Base-by-base conservation (phyloP, 805 yeast genomes). In the Ogataea allantospora region DNA sequence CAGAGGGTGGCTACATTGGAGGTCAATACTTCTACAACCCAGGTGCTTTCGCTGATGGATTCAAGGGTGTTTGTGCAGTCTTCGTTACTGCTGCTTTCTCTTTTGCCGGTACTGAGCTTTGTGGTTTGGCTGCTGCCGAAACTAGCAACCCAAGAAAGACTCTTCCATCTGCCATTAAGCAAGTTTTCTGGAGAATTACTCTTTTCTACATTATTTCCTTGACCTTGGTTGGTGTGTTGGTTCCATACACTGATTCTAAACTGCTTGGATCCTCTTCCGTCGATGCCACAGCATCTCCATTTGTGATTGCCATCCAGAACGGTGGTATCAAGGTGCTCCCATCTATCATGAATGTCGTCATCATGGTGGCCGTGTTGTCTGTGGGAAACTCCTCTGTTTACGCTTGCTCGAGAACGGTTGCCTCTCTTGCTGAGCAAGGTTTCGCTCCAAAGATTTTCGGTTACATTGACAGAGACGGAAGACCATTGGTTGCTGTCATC, bases 321-420 rank as follows among this genome's bases (percentile, higher is more conserved):
- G 83, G 77, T 19, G 81, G 83, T 50, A 77, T 83, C 47, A 65
- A 64, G 33, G 83, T 77, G 27, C 70, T 82, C 33, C 89, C 89
- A 35, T 77, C 80, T 35, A 75, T 83, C 45, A 80, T 83, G 67
- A 83, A 83, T 56, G 86, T 78, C 14, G 87, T 83, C 28, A 81
- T 83, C 48, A 66, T 83, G 64, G 60, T 83, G 41, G 80, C 89
- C 3, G 87, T 83, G 18, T 61, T 81, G 38, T 82, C 88, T 6
- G 89, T 83, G 36, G 88, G 88, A 49, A 83, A 83, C 66, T 77
- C 88, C 16, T 77, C 88, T 2, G 76, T 82, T 27, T 83, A 72
- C 57, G 85, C 82, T n/a, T 74, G 80, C 44, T 80, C 88, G 33
- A 74, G 91, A 69, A 70, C 87, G 7, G 55, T 83, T 37, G 78